Conservation (phyloP, 768 basidiomycete genomes). For the Lactarius quietus region DNA sequence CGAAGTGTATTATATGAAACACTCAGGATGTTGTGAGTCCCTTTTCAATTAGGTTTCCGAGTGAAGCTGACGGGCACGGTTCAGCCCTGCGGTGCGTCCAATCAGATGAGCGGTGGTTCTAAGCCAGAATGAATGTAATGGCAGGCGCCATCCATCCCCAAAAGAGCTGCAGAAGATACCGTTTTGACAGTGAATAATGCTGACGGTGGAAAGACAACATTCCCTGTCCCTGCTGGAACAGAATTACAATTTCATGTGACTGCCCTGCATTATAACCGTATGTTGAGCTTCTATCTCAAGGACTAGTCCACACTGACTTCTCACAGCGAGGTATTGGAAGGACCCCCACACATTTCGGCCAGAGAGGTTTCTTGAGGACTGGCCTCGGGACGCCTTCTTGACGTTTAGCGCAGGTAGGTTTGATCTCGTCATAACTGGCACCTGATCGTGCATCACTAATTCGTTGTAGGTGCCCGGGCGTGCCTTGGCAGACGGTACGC, state of each 20-base stretch:
- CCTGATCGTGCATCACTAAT: not conserved
- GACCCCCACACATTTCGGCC: slow-evolving; percentile 47
- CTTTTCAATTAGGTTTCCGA: not conserved
- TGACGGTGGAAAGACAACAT: slow-evolving; percentile 37
- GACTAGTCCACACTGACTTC: not conserved
- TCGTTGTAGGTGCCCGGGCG: slow-evolving; percentile 21
- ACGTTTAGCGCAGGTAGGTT: slow-evolving; percentile 31
- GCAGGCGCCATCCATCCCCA: slow-evolving; percentile 45
- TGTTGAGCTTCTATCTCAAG: not conserved
- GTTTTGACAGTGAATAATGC: slow-evolving; percentile 34
- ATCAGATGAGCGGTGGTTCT: not conserved
- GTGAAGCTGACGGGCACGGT: not conserved
- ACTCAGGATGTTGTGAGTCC: slow-evolving; percentile 38
- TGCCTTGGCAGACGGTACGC: slow-evolving; percentile 27
- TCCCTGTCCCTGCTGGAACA: slow-evolving; percentile 45
- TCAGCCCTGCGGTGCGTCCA: slow-evolving; percentile 14
- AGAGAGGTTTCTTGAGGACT: slow-evolving; percentile 35
- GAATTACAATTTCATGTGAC: slow-evolving; percentile 37
- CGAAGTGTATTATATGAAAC: slow-evolving; percentile 50
- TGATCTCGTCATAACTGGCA: not conserved
- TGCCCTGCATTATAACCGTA: slow-evolving; percentile 52
- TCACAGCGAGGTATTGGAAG: slow-evolving; percentile 52
- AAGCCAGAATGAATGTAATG: slow-evolving; percentile 21
- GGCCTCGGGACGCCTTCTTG: slow-evolving; percentile 34
- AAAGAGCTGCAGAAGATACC: slow-evolving; percentile 46